A percentile compares a stretch with the other conserved stretches of the same genome.
phyloP scores from a whole-genome alignment of 2,329 filamentous ascomycete species.

The Coniochaeta hoffmannii region DNA sequence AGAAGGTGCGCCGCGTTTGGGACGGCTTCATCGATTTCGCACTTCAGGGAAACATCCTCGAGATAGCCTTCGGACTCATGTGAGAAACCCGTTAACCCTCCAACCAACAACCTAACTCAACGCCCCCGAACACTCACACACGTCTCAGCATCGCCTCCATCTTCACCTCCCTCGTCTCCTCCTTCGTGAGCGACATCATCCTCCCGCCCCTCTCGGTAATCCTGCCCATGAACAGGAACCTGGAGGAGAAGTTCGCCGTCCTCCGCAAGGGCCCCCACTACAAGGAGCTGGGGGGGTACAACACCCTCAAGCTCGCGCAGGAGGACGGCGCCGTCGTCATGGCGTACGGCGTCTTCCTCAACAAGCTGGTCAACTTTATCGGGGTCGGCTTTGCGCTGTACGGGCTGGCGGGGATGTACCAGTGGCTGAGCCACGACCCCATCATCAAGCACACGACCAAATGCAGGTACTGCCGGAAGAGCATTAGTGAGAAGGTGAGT shows the following conservation, averaged over 20 bases:
- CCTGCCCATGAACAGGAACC: constrained; percentile 61
- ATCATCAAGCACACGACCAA: constrained; percentile 65
- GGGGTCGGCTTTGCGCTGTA: constrained; percentile 61
- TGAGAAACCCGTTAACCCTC: constrained; percentile 34
- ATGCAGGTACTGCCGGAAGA: constrained; percentile 60
- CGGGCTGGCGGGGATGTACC: constrained; percentile 54
- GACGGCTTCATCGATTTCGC: constrained; percentile 65
- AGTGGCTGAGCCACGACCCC: constrained; percentile 52
- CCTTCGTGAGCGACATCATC: constrained; percentile 63
- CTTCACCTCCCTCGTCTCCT: constrained; percentile 65
- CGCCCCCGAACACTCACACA: neutral
- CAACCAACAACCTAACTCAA: neutral
- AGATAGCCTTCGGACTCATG: constrained; percentile 72
- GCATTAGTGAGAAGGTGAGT: constrained; percentile 54
- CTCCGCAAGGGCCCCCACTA: constrained; percentile 50
- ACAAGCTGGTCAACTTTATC: constrained; percentile 58
- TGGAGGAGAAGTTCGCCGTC: constrained; percentile 68
- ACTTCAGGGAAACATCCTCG: constrained; percentile 65
- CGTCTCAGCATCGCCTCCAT: constrained; percentile 56
- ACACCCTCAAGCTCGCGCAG: constrained; percentile 61
- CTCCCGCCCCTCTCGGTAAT: constrained; percentile 63
- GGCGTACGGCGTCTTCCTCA: constrained; percentile 61
- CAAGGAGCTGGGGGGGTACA: constrained; percentile 49
- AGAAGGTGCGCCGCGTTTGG: constrained; percentile 44
- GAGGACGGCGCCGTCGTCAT: constrained; percentile 65